Evolutionary conservation across 352 stramenopile species (phyloP).

Genomic region (Phytophthora lateralis): DNA sequence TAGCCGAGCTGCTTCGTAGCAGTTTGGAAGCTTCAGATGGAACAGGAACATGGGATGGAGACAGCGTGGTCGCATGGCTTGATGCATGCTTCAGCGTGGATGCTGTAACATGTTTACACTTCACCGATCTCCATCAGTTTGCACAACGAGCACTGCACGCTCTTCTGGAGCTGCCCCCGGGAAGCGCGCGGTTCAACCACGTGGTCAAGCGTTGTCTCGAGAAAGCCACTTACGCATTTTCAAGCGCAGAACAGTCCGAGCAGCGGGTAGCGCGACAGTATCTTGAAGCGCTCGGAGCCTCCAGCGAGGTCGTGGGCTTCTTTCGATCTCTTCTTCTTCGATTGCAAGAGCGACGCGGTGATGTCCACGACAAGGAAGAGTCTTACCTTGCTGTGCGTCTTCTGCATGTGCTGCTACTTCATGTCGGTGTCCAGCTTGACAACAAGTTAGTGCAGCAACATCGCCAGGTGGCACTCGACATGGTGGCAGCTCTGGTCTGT

Average conservation of each 20-base stretch:
- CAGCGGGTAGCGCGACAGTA: slow-evolving; percentile 32
- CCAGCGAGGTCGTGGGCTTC: slow-evolving; percentile 27
- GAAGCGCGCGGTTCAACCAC: slow-evolving; percentile 25
- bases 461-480: slow-evolving; percentile 34
- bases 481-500: slow-evolving; percentile 28
- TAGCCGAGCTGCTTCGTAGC: slow-evolving; percentile 28
- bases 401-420: slow-evolving; percentile 50
- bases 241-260: slow-evolving; percentile 6
- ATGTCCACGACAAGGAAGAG: slow-evolving; percentile 22
- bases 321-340: slow-evolving; percentile 28
- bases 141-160: slow-evolving; percentile 39
- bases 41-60: slow-evolving; percentile 20
- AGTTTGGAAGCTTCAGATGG: slow-evolving; percentile 17
- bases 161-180: slow-evolving; percentile 34
- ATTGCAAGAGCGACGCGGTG: slow-evolving; percentile 25
- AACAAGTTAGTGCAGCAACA: slow-evolving; percentile 41
- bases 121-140: slow-evolving; percentile 49
- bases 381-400: slow-evolving; percentile 43
- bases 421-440: slow-evolving; percentile 45
- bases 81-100: slow-evolving; percentile 68
- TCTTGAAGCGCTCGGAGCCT: slow-evolving; percentile 29
- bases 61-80: slow-evolving; percentile 44
- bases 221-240: slow-evolving; percentile 28
- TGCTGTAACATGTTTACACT: slow-evolving; percentile 31
- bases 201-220: slow-evolving; percentile 29